Conservation (phyloP, 1,139 yeast species). For the Pneumocystis jirovecii region DNA sequence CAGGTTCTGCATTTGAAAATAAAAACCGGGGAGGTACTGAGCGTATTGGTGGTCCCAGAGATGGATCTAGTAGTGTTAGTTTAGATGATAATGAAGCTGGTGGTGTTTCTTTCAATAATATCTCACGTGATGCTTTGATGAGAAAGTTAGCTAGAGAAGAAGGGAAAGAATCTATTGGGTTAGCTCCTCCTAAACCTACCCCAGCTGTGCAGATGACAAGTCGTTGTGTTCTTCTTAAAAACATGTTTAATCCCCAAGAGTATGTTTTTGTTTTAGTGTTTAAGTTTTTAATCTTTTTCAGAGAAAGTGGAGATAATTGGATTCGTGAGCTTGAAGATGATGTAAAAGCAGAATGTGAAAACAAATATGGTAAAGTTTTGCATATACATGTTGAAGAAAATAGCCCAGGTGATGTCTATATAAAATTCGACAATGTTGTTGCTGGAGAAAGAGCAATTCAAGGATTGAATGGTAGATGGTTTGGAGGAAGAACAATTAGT, state of each 20-base stretch:
- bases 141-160: constrained; percentile 25
- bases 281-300: constrained; percentile 7
- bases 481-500: constrained; percentile 25
- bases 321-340: constrained; percentile 26
- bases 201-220: constrained; percentile 16
- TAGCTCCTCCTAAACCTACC: neutral
- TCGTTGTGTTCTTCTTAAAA: constrained; percentile 23
- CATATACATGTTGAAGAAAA: constrained; percentile 24
- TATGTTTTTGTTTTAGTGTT: constrained; percentile 7
- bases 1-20: constrained; percentile 4
- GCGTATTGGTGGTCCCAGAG: constrained; percentile 9
- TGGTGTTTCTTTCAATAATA: constrained; percentile 19
- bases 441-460: constrained; percentile 23
- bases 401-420: constrained; percentile 24
- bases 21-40: constrained; percentile 8
- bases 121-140: constrained; percentile 23
- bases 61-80: constrained; percentile 7
- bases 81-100: constrained; percentile 21
- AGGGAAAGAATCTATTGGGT: constrained; percentile 14
- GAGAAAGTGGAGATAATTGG: constrained; percentile 27
- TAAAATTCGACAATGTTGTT: constrained; percentile 22
- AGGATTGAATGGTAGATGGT: constrained; percentile 26
- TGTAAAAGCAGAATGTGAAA: constrained; percentile 27
- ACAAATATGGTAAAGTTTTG: constrained; percentile 25
- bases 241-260: constrained; percentile 27